Conservation (phyloP, 352 stramenopile species). For the Thraustochytrium sp. region DNA sequence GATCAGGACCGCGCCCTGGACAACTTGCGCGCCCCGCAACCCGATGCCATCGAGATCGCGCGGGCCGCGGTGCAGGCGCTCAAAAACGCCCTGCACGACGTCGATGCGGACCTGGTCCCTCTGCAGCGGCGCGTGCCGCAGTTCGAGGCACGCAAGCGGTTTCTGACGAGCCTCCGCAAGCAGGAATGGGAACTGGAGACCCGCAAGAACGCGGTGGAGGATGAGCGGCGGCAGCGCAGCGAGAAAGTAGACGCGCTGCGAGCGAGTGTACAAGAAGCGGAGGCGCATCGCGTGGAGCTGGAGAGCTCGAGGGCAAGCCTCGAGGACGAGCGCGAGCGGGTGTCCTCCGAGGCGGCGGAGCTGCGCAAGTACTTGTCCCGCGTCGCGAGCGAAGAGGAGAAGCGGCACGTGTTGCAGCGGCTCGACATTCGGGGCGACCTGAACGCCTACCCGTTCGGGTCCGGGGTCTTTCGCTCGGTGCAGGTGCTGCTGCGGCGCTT, state of each 20-base stretch:
- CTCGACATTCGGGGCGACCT: not conserved
- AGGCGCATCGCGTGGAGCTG: not conserved
- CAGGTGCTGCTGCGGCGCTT: not conserved
- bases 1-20: not conserved
- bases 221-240: not conserved
- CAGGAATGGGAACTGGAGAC: not conserved
- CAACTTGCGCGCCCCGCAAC: not conserved
- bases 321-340: not conserved
- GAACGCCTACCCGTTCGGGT: not conserved
- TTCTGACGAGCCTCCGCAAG: not conserved
- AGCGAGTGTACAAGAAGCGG: not conserved
- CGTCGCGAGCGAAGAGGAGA: slow-evolving; percentile 2
- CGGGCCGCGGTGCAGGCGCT: not conserved
- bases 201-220: not conserved
- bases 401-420: not conserved
- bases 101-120: not conserved
- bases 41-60: not conserved
- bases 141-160: not conserved
- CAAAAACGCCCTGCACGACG: not conserved
- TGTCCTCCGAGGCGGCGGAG: not conserved
- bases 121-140: not conserved
- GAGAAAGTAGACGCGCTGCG: not conserved
- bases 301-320: not conserved
- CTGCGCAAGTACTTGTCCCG: slow-evolving; percentile 25
- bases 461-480: not conserved